Conservation (phyloP, 768 basidiomycete species). For the Pulveroboletus sp. region DNA sequence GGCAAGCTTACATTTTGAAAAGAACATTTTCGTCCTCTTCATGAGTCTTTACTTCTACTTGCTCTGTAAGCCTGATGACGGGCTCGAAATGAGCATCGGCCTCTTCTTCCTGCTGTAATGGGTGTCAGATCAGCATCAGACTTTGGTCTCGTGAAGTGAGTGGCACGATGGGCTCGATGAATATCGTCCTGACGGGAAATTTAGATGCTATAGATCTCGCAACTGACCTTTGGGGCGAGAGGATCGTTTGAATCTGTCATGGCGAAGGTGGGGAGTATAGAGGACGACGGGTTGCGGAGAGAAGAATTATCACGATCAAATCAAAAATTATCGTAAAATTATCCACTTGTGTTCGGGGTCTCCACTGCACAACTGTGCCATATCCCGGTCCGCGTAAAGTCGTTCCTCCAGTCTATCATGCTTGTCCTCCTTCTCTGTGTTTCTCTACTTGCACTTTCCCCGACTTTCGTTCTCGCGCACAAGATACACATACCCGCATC, state of each 20-base stretch:
- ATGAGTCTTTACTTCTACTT: conserved; percentile 90
- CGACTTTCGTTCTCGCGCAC: conserved; percentile 51
- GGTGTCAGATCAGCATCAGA: conserved; percentile 26
- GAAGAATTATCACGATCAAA: conserved; percentile 25
- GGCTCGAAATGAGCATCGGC: conserved; percentile 92
- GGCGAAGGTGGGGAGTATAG: conserved; percentile 19
- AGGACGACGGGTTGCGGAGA: conserved; percentile 11
- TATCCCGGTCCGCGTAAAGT: too few relatives aligned
- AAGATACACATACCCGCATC: conserved; percentile 74
- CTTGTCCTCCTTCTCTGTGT: conserved; percentile 34
- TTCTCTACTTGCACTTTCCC: conserved; percentile 33
- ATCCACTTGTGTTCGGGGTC: conserved; percentile 28
- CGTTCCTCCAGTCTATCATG: too few relatives aligned
- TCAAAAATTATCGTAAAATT: conserved; percentile 5
- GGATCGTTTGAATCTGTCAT: conserved; percentile 64
- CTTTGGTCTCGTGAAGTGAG: conserved; percentile 22
- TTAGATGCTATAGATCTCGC: neutral
- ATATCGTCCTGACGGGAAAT: neutral
- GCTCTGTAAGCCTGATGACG: conserved; percentile 93
- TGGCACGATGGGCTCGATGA: conserved; percentile 30
- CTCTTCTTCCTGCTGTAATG: conserved; percentile 60
- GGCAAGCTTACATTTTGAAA: conserved; percentile 86
- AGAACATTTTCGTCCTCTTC: conserved; percentile 92
- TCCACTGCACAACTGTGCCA: too few relatives aligned
- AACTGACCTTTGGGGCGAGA: conserved; percentile 68